These are phyloP conservation scores for Ogataea dorogensis DNA, from an alignment of 805 yeast species.

Conservation along the genomic window DNA sequence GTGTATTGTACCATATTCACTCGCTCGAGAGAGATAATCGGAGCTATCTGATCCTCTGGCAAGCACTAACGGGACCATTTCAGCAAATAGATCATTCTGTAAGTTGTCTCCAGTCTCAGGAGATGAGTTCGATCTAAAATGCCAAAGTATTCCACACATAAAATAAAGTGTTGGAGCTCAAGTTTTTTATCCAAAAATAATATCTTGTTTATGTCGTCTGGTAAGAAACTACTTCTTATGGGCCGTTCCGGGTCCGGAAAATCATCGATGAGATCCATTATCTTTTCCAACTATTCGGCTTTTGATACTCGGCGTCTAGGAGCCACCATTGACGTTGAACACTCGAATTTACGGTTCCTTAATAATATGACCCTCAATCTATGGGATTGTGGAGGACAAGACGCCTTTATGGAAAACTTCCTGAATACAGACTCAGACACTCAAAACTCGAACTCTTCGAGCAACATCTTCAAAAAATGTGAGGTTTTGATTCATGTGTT, in stretches of 20 bases:
- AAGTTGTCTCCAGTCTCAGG: neutral
- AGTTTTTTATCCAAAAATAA: slow-evolving; percentile 3
- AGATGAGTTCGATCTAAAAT: slow-evolving; percentile 16
- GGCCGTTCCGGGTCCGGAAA: slow-evolving; percentile 98
- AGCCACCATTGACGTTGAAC: slow-evolving; percentile 98
- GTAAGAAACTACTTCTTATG: slow-evolving; percentile 66
- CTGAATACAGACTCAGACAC: slow-evolving; percentile 45
- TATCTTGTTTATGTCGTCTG: slow-evolving; percentile 27
- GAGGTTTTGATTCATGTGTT: slow-evolving; percentile 95
- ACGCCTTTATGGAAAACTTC: slow-evolving; percentile 93
- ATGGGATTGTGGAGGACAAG: slow-evolving; percentile 99
- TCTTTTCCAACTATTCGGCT: slow-evolving; percentile 93
- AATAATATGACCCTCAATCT: slow-evolving; percentile 93
- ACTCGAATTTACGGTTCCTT: slow-evolving; percentile 85
- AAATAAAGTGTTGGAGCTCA: neutral
- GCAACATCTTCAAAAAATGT: slow-evolving; percentile 91
- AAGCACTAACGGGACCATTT: slow-evolving; percentile 44
- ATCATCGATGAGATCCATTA: slow-evolving; percentile 95
- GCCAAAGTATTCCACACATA: slow-evolving; percentile 62
- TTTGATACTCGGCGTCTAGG: slow-evolving; percentile 94
- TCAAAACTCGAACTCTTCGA: slow-evolving; percentile 50
- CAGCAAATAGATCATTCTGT: slow-evolving; percentile 27
- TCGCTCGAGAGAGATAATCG: slow-evolving; percentile 23
- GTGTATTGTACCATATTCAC: slow-evolving; percentile 29
- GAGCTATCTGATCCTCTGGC: slow-evolving; percentile 67